Evolutionary conservation across 805 yeast species (phyloP).

Genomic region (Pichia sporocuriosa): DNA sequence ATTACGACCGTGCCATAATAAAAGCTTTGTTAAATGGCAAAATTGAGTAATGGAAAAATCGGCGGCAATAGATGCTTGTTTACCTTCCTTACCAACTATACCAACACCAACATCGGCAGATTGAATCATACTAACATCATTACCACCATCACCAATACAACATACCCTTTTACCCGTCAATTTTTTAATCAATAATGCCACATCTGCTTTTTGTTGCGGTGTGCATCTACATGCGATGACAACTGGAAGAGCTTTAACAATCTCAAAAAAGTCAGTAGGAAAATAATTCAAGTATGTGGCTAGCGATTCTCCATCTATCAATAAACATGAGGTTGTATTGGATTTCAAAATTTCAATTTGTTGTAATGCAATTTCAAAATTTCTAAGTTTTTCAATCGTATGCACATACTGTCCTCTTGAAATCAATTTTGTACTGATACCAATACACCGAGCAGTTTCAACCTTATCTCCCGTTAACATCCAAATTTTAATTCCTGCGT

Average conservation of each 20-base stretch:
- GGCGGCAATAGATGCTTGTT: slow-evolving; percentile 94
- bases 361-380: slow-evolving; percentile 54
- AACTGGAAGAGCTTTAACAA: slow-evolving; percentile 75
- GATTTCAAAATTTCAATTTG: slow-evolving; percentile 66
- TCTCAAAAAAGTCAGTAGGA: slow-evolving; percentile 66
- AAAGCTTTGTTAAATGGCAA: slow-evolving; percentile 74
- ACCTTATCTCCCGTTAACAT: slow-evolving; percentile 99
- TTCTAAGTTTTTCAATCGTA: slow-evolving; percentile 57
- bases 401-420: slow-evolving; percentile 93
- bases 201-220: slow-evolving; percentile 97
- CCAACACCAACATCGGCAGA: slow-evolving; percentile 99
- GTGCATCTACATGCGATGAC: slow-evolving; percentile 98
- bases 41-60: slow-evolving; percentile 93
- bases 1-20: slow-evolving; percentile 97
- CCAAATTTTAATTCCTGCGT: slow-evolving; percentile 98
- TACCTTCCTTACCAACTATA: slow-evolving; percentile 97
- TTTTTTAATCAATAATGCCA: slow-evolving; percentile 72
- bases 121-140: slow-evolving; percentile 98
- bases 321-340: slow-evolving; percentile 62
- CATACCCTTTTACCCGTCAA: slow-evolving; percentile 86
- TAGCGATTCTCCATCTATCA: slow-evolving; percentile 92
- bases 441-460: slow-evolving; percentile 96
- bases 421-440: slow-evolving; percentile 89
- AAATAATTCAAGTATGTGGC: slow-evolving; percentile 57
- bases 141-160: slow-evolving; percentile 99